Conservation (phyloP, 192 early-diverging fungal genomes). For the Rhizoclosmatium globosum region DNA sequence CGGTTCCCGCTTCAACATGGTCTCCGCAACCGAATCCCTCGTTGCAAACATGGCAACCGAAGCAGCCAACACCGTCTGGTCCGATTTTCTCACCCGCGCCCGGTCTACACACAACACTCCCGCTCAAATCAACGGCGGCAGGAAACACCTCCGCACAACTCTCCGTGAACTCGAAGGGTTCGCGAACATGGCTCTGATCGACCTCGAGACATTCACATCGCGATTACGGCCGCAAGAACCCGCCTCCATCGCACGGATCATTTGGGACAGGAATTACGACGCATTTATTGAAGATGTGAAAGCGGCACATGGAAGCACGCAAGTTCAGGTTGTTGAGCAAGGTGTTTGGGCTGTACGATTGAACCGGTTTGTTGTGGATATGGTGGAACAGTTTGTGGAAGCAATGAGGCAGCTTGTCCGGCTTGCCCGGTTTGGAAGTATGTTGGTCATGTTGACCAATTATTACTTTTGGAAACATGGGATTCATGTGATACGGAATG, state of each 20-base stretch:
- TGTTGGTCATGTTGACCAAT: conserved; percentile 56
- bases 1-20: conserved; percentile 65
- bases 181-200: conserved; percentile 51
- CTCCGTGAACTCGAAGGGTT: conserved; percentile 61
- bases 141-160: conserved; percentile 61
- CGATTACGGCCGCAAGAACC: conserved; percentile 54
- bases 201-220: conserved; percentile 56
- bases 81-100: conserved; percentile 53
- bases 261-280: conserved; percentile 62
- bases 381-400: conserved; percentile 56
- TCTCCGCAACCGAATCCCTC: conserved; percentile 60
- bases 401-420: conserved; percentile 57
- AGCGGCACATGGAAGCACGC: conserved; percentile 47
- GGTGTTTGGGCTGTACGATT: conserved; percentile 55
- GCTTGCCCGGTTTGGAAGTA: conserved; percentile 58
- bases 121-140: conserved; percentile 51
- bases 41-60: conserved; percentile 65
- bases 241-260: conserved; percentile 47
- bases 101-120: conserved; percentile 56
- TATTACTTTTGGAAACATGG: conserved; percentile 62
- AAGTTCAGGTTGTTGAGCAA: conserved; percentile 49
- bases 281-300: conserved; percentile 54
- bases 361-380: conserved; percentile 55
- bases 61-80: conserved; percentile 64
- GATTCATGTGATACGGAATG: conserved; percentile 49